A percentile compares a stretch with the other conserved stretches of the same genome.
phyloP scores from a whole-genome alignment of 2,329 filamentous ascomycete genomes.

The Paracoccidioides brasiliensis region DNA sequence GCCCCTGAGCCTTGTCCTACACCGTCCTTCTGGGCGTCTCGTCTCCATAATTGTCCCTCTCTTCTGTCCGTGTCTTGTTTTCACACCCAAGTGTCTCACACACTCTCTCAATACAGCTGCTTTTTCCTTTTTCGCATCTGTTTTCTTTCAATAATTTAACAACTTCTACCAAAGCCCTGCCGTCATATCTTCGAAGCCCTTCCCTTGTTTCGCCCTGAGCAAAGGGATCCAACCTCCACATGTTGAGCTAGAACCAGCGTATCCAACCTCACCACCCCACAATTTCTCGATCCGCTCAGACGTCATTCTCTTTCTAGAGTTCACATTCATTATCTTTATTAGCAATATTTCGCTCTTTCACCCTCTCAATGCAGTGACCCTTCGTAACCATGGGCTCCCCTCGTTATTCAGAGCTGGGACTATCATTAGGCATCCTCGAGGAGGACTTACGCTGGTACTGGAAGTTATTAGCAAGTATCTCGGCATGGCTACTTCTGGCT shows the following conservation, averaged over 20 bases:
- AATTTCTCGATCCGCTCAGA: too few relatives aligned
- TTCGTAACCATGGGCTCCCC: conserved; percentile 7
- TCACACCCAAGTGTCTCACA: background rate
- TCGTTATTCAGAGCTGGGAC: conserved; percentile 10
- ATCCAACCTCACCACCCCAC: too few relatives aligned
- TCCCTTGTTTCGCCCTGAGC: too few relatives aligned
- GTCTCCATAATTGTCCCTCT: background rate
- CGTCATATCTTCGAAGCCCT: too few relatives aligned
- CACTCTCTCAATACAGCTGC: too few relatives aligned
- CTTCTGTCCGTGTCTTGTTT: background rate
- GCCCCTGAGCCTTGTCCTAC: background rate
- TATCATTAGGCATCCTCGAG: conserved; percentile 7
- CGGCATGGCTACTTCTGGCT: conserved; percentile 17
- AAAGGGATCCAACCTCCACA: too few relatives aligned
- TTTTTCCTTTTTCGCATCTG: too few relatives aligned
- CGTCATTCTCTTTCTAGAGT: background rate
- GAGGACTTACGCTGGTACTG: conserved; percentile 14
- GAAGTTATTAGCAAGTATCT: conserved; percentile 16
- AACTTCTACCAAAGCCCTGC: too few relatives aligned
- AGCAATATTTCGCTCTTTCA: background rate
- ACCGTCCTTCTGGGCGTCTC: background rate
- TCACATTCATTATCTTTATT: background rate
- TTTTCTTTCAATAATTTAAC: too few relatives aligned
- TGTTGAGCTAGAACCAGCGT: too few relatives aligned
- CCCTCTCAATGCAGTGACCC: conserved; percentile 6